phyloP scores from a whole-genome alignment of 305 asterid species.

The Rubia tinctorum region DNA sequence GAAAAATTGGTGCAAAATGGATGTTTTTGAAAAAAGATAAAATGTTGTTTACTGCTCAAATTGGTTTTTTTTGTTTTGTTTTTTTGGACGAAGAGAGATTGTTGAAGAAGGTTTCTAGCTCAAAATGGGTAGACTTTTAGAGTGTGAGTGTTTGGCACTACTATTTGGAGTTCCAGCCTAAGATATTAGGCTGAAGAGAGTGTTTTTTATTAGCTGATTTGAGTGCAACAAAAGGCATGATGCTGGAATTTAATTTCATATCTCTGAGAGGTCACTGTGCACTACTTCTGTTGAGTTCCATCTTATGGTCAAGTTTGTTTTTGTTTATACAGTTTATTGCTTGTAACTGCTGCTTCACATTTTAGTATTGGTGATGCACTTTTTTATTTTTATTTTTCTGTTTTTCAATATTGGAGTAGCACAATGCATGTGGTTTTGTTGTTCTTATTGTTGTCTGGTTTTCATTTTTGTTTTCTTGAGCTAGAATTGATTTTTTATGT shows the following conservation, averaged over 20 bases:
- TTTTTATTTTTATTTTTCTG: not conserved
- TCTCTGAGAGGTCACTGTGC: not conserved
- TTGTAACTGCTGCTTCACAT: not conserved
- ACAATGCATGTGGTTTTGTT: not conserved
- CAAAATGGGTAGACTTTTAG: too few species aligned
- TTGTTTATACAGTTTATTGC: not conserved
- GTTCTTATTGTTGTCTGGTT: not conserved
- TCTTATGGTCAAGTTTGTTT: not conserved
- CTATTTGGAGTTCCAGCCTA: too few species aligned
- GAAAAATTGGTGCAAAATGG: too few species aligned
- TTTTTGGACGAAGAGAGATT: too few species aligned
- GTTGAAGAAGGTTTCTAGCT: too few species aligned
- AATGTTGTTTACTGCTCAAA: too few species aligned
- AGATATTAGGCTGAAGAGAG: too few species aligned
- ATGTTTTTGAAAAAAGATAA: too few species aligned
- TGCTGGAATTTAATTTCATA: not conserved
- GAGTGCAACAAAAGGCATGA: not conserved
- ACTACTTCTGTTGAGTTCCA: not conserved
- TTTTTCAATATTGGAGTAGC: not conserved
- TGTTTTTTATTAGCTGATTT: too few species aligned
- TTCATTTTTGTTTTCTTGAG: not conserved
- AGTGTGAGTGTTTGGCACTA: too few species aligned
- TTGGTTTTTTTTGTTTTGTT: too few species aligned
- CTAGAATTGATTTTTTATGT: not conserved
- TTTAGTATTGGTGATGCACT: too few species aligned